These are phyloP conservation scores for Trichoderma polysporum DNA, from an alignment of 2,329 filamentous ascomycete species.

Conservation along the genomic window DNA sequence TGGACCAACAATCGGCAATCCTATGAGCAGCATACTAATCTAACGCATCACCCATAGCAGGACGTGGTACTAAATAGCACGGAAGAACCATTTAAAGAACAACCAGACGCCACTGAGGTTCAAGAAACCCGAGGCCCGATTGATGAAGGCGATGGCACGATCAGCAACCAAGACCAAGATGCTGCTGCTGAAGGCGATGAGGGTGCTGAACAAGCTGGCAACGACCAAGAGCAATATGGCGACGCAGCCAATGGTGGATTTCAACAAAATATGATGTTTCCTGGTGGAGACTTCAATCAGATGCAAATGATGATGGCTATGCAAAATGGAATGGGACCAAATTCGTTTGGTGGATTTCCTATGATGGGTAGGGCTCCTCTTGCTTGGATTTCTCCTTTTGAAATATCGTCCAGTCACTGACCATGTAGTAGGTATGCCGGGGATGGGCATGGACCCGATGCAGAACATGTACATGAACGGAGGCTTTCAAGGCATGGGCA, in stretches of 20 bases:
- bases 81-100: neutral
- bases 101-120: neutral
- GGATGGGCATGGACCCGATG: constrained; percentile 83
- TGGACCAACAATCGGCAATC: neutral
- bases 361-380: constrained; percentile 77
- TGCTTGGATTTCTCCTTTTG: neutral
- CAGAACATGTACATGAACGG: constrained; percentile 78
- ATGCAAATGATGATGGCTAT: constrained; percentile 81
- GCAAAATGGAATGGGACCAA: constrained; percentile 64
- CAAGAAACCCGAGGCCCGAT: neutral
- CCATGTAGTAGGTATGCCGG: constrained; percentile 63
- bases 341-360: constrained; percentile 58
- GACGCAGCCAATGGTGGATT: constrained; percentile 49
- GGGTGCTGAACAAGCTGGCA: constrained; percentile 32
- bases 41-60: neutral
- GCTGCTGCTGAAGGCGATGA: constrained; percentile 22
- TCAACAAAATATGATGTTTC: constrained; percentile 58
- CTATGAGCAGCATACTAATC: neutral
- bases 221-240: constrained; percentile 36
- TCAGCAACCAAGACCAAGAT: constrained; percentile 4
- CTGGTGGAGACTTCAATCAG: constrained; percentile 67
- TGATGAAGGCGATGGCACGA: constrained; percentile 15
- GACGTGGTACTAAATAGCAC: neutral
- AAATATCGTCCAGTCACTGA: constrained; percentile 30
- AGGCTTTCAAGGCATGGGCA: constrained; percentile 76